These are phyloP conservation scores for Raphanus sativus DNA, from an alignment of 345 rosid species.

Conservation along the genomic window DNA sequence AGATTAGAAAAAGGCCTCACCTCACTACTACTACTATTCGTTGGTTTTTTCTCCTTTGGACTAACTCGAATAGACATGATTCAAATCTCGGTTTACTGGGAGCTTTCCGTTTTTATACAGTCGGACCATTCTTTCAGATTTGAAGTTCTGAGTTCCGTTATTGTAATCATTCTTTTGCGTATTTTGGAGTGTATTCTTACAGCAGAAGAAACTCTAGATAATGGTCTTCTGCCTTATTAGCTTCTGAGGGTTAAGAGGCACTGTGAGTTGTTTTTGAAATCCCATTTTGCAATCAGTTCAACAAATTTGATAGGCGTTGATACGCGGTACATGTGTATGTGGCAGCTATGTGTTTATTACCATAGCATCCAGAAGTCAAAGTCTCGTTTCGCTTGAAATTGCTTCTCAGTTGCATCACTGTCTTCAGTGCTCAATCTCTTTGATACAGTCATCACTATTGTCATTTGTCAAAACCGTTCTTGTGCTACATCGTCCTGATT, in stretches of 20 bases:
- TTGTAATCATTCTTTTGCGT: conserved; percentile 39
- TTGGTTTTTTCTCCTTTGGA: conserved; percentile 18
- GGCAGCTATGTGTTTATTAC: neutral
- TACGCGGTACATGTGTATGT: too few relatives aligned
- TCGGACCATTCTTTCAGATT: conserved; percentile 32
- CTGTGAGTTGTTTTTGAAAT: neutral
- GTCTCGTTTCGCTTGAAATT: conserved; percentile 7
- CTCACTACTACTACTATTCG: conserved; percentile 5
- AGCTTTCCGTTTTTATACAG: conserved; percentile 27
- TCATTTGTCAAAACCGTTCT: neutral
- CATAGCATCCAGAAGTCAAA: neutral
- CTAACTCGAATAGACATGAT: conserved; percentile 28
- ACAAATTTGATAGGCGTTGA: neutral
- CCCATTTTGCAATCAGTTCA: conserved; percentile 2
- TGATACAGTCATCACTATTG: neutral
- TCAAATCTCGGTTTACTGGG: conserved; percentile 19
- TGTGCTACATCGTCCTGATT: neutral
- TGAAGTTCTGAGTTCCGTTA: conserved; percentile 32
- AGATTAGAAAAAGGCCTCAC: conserved; percentile 34
- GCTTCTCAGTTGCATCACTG: neutral
- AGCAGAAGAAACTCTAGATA: conserved; percentile 29
- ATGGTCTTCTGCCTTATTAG: conserved; percentile 24
- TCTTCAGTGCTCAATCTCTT: neutral
- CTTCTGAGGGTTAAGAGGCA: conserved; percentile 19
- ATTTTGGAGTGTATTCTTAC: conserved; percentile 32